These are phyloP conservation scores for Spergularia bocconei DNA, from an alignment of 148 eudicot genomes.

Conservation along the genomic window DNA sequence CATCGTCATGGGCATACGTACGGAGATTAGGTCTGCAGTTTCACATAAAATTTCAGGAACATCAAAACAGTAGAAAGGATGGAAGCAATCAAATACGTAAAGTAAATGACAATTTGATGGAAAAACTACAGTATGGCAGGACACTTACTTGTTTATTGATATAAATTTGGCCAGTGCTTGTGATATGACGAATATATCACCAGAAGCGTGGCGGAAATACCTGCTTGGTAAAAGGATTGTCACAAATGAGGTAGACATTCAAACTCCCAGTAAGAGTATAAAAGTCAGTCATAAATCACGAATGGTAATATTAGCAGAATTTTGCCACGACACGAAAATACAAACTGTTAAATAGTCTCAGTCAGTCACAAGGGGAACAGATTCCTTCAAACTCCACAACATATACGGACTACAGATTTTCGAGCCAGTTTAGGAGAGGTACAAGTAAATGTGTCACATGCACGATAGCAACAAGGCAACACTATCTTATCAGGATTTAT, in stretches of 20 bases:
- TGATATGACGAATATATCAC: conserved; percentile 73
- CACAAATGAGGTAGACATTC: neutral
- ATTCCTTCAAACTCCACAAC: neutral
- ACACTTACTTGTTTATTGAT: conserved; percentile 65
- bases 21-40: conserved; percentile 65
- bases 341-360: neutral
- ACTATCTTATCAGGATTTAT: neutral
- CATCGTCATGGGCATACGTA: conserved; percentile 81
- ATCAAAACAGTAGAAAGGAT: neutral
- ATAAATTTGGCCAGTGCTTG: conserved; percentile 72
- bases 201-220: conserved; percentile 91
- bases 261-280: neutral
- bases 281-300: neutral
- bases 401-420: neutral
- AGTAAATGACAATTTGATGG: neutral
- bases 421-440: neutral
- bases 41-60: conserved; percentile 8
- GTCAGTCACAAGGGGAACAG: neutral
- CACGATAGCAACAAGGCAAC: neutral
- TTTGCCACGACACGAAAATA: neutral
- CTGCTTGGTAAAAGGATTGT: conserved; percentile 32
- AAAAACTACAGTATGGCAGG: neutral
- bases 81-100: neutral
- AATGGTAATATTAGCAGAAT: neutral
- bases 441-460: neutral